Percentiles rank a stretch among this genome's conserved stretches.
Evolutionary conservation across 352 stramenopile species (phyloP).

Genomic region (Pythium apleroticum): DNA sequence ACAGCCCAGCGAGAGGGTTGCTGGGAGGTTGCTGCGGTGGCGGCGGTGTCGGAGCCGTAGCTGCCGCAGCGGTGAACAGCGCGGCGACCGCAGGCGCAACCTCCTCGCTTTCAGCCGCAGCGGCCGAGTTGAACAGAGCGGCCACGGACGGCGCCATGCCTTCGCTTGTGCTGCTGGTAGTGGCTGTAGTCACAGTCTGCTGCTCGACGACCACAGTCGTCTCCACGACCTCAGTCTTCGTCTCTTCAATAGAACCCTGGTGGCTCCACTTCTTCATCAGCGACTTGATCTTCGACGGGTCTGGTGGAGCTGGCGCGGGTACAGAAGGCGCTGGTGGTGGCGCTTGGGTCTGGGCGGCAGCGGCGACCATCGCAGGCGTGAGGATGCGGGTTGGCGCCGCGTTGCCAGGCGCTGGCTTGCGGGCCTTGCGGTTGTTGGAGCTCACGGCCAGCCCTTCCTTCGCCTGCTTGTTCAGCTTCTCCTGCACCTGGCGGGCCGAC

Average conservation of each 20-base stretch:
- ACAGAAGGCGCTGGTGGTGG: conserved; percentile 1
- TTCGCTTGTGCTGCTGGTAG: conserved; percentile 22
- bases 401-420: conserved; percentile 15
- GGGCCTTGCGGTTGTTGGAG: conserved; percentile 23
- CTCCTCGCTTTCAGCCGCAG: conserved; percentile 13
- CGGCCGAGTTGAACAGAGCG: conserved; percentile 44
- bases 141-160: conserved; percentile 41
- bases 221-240: neutral
- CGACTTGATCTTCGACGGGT: conserved; percentile 60
- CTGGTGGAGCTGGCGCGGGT: conserved; percentile 34
- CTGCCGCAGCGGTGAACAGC: conserved; percentile 38
- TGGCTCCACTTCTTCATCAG: conserved; percentile 65
- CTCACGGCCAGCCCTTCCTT: conserved; percentile 15
- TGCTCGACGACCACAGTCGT: conserved; percentile 1
- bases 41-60: conserved; percentile 10
- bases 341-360: conserved; percentile 1
- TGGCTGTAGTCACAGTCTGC: neutral
- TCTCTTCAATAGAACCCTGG: conserved; percentile 20
- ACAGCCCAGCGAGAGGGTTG: conserved; percentile 32
- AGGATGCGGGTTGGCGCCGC: conserved; percentile 11
- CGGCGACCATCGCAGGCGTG: conserved; percentile 15
- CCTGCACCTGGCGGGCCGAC: conserved; percentile 9
- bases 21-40: conserved; percentile 10
- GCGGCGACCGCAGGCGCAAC: conserved; percentile 46
- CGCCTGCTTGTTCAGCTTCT: conserved; percentile 10